Conservation (phyloP, 2,329 filamentous ascomycete genomes). For the Chaetomium globosum region DNA sequence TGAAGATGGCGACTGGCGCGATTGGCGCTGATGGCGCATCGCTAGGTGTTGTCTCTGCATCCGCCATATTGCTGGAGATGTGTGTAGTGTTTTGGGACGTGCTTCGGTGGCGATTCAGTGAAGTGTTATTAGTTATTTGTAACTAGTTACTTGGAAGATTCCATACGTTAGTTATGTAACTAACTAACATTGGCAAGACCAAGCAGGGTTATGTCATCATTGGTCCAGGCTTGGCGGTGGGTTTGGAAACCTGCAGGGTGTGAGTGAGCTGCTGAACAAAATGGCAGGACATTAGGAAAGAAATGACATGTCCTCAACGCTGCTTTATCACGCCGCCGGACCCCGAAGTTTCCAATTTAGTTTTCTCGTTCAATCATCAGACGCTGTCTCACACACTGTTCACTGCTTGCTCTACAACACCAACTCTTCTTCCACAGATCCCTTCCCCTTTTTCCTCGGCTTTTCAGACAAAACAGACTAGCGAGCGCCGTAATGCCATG, state of each 20-base stretch:
- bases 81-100: not conserved
- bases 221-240: not conserved
- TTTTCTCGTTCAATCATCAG: slow-evolving; percentile 32
- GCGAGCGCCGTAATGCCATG: not conserved
- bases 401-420: not conserved
- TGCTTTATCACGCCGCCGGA: not conserved
- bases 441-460: not conserved
- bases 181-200: too few species aligned
- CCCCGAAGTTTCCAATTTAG: slow-evolving; percentile 25
- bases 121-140: not conserved
- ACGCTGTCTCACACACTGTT: slow-evolving; percentile 18
- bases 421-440: slow-evolving; percentile 6
- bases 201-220: slow-evolving; percentile 15
- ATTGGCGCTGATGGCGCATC: slow-evolving; percentile 30
- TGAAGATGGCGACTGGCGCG: slow-evolving; percentile 71
- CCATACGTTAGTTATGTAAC: too few species aligned
- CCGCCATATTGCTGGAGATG: slow-evolving; percentile 27
- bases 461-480: not conserved
- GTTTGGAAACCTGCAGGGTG: not conserved
- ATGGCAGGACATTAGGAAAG: not conserved
- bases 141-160: not conserved
- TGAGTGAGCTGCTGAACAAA: slow-evolving; percentile 1
- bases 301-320: not conserved
- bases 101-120: not conserved
- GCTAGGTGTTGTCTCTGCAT: slow-evolving; percentile 22